A percentile compares a stretch with the other conserved stretches of the same genome.
phyloP scores from a whole-genome alignment of 768 basidiomycete species.

The Tylopilus sp. region DNA sequence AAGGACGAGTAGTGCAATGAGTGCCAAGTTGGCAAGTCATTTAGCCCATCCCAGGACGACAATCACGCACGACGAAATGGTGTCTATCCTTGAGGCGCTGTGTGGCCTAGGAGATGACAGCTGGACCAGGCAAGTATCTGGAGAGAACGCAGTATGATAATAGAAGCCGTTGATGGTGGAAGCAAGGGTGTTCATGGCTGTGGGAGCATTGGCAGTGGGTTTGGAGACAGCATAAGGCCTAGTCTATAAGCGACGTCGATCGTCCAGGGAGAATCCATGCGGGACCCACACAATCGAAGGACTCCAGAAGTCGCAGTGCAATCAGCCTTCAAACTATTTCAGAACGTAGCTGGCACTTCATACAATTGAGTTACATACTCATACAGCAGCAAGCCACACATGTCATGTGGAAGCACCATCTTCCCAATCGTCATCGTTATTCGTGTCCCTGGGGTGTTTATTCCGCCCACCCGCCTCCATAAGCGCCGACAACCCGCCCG shows the following conservation, averaged over 20 bases:
- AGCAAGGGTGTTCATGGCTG: constrained; percentile 3
- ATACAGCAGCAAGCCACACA: not conserved
- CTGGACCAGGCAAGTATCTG: constrained; percentile 7
- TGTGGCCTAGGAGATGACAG: too few species aligned
- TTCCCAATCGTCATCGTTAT: constrained; percentile 31
- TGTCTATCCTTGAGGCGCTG: too few species aligned
- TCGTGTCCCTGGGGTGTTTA: constrained; percentile 12
- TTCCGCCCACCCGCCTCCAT: constrained; percentile 25
- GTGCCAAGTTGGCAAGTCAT: too few species aligned
- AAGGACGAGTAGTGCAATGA: too few species aligned
- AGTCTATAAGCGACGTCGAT: too few species aligned
- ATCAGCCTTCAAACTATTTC: too few species aligned
- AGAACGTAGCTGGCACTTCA: constrained; percentile 1
- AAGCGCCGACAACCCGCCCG: constrained; percentile 18
- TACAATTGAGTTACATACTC: not conserved
- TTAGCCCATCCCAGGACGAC: constrained; percentile 7
- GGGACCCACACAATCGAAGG: too few species aligned
- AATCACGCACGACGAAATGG: too few species aligned
- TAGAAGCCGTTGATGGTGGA: constrained; percentile 16
- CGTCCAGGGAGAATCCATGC: too few species aligned
- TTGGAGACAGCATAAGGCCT: not conserved
- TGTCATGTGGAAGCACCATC: constrained; percentile 25
- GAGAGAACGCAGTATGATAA: constrained; percentile 8
- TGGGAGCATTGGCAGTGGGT: too few species aligned
- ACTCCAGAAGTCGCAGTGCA: too few species aligned